Evolutionary conservation across 257 asterid genomes (phyloP).

Genomic region (Plantago major): DNA sequence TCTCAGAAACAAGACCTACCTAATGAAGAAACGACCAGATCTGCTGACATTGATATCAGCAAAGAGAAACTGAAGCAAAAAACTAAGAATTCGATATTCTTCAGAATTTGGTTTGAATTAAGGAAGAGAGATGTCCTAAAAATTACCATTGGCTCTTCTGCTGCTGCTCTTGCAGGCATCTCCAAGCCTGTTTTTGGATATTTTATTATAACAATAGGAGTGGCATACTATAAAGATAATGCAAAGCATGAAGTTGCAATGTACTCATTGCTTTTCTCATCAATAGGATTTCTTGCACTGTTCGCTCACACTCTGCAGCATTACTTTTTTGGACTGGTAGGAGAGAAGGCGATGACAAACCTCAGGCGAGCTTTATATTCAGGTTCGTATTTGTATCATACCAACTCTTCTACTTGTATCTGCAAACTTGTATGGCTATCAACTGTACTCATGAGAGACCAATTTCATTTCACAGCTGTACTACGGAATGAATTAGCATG

Average conservation of each 20-base stretch:
- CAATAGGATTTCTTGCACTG: constrained; percentile 57
- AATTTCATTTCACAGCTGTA: constrained; percentile 41
- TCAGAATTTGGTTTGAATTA: constrained; percentile 70
- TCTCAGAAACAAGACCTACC: constrained; percentile 32
- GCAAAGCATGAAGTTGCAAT: constrained; percentile 48
- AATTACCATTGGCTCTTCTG: constrained; percentile 49
- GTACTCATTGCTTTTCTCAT: constrained; percentile 51
- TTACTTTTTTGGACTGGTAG: constrained; percentile 62
- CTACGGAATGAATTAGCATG: constrained; percentile 67
- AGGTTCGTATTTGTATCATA: constrained; percentile 34
- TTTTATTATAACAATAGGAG: constrained; percentile 87
- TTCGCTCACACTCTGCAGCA: constrained; percentile 81
- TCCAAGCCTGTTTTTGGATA: constrained; percentile 76
- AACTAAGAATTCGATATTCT: constrained; percentile 37
- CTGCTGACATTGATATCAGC: constrained; percentile 24
- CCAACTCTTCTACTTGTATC: constrained; percentile 8
- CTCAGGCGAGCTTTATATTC: constrained; percentile 60
- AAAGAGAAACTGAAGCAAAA: constrained; percentile 32
- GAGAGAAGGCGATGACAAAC: constrained; percentile 73
- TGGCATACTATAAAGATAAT: constrained; percentile 49
- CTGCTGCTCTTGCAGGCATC: constrained; percentile 76
- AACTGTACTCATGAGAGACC: constrained; percentile 10
- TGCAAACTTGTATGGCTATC: constrained; percentile 5
- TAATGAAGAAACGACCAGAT: constrained; percentile 29
- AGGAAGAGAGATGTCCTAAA: constrained; percentile 42